Percentiles rank a stretch among this genome's conserved stretches.
Evolutionary conservation across 768 basidiomycete genomes (phyloP).

Genomic region (Auriculariales sp.): DNA sequence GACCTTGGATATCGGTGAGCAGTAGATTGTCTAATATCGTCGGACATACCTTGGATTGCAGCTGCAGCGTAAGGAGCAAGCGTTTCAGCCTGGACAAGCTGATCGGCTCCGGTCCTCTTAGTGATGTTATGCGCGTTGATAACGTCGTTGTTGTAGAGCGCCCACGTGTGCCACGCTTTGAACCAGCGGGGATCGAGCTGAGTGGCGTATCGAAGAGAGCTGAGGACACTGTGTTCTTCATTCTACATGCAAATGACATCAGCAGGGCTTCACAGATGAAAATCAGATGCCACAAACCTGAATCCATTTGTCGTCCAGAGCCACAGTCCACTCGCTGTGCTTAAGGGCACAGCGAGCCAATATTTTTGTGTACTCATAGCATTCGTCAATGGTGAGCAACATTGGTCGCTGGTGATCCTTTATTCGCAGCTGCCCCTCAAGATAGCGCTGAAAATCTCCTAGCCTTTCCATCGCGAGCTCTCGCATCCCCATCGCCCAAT

Average conservation of each 20-base stretch:
- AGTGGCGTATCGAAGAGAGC: slow-evolving; percentile 25
- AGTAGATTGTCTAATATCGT: slow-evolving; percentile 10
- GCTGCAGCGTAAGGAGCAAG: slow-evolving; percentile 79
- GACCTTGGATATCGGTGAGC: slow-evolving; percentile 31
- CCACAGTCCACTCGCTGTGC: slow-evolving; percentile 24
- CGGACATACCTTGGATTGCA: slow-evolving; percentile 50
- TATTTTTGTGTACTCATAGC: slow-evolving; percentile 11
- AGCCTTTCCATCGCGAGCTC: slow-evolving; percentile 23
- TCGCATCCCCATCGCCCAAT: slow-evolving; percentile 27
- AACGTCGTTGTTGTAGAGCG: slow-evolving; percentile 32
- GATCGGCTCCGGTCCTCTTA: slow-evolving; percentile 36
- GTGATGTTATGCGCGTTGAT: slow-evolving; percentile 54
- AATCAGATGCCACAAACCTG: slow-evolving; percentile 12
- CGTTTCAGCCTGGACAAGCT: slow-evolving; percentile 31
- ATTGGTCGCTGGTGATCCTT: slow-evolving; percentile 15
- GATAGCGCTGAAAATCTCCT: slow-evolving; percentile 21
- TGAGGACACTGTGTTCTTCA: slow-evolving; percentile 18
- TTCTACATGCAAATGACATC: slow-evolving; percentile 18
- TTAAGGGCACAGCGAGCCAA: slow-evolving; percentile 33
- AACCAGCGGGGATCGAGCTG: slow-evolving; percentile 32
- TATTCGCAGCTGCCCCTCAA: slow-evolving; percentile 12
- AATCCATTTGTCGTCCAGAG: neutral
- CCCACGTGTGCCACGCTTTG: slow-evolving; percentile 37
- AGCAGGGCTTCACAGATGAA: slow-evolving; percentile 15
- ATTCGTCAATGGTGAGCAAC: slow-evolving; percentile 11